phyloP scores from a whole-genome alignment of 352 stramenopile genomes.

The Elongisporangium senticosum region DNA sequence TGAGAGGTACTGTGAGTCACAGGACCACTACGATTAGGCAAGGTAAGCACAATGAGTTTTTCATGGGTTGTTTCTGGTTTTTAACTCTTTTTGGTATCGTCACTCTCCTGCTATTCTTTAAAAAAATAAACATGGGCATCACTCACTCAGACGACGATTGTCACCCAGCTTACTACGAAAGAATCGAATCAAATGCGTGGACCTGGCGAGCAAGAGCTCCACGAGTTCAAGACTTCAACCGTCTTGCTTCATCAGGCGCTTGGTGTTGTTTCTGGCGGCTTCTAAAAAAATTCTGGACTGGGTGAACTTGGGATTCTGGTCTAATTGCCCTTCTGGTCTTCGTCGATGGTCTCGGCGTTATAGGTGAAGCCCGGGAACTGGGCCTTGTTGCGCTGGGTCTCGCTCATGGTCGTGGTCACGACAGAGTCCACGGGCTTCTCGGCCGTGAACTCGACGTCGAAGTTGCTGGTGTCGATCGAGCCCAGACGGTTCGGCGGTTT shows the following conservation, averaged over 20 bases:
- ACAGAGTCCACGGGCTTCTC: slow-evolving; percentile 89
- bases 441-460: slow-evolving; percentile 91
- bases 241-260: background rate
- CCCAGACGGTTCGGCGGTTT: slow-evolving; percentile 86
- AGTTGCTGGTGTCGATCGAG: slow-evolving; percentile 92
- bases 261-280: background rate
- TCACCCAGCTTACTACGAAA: background rate
- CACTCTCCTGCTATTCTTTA: background rate
- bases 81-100: background rate
- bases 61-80: background rate
- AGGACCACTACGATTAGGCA: no score
- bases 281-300: background rate
- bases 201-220: background rate
- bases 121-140: background rate
- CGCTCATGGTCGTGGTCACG: slow-evolving; percentile 88
- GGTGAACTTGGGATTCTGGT: background rate
- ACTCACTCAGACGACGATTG: background rate
- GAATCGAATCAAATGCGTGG: background rate
- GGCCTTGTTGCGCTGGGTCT: slow-evolving; percentile 87
- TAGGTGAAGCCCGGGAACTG: slow-evolving; percentile 89
- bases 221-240: background rate
- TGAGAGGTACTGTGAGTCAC: no score
- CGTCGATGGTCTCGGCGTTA: slow-evolving; percentile 85
- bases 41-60: background rate
- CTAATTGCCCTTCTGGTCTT: slow-evolving; percentile 83